Evolutionary conservation across 2,329 filamentous ascomycete genomes (phyloP).

Genomic region (Fusarium sp.): DNA sequence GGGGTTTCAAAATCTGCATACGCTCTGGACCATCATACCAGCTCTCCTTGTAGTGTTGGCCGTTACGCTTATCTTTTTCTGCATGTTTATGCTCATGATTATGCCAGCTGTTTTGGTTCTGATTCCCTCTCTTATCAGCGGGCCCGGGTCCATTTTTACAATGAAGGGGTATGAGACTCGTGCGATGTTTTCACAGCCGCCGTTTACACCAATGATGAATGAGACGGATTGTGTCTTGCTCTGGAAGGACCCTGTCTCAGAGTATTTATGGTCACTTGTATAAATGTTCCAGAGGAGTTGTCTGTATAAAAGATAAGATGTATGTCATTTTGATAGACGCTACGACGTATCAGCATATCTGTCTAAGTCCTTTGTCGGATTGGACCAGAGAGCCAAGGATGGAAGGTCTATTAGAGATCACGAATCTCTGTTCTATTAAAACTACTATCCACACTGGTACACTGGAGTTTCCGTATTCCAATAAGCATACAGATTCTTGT

Average conservation of each 20-base stretch:
- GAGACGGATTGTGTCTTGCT: neutral
- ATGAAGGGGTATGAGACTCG: neutral
- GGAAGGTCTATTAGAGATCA: too few species aligned
- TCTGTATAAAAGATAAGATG: neutral
- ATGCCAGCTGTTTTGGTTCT: neutral
- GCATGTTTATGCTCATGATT: neutral
- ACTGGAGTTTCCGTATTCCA: constrained; percentile 17
- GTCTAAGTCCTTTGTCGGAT: neutral
- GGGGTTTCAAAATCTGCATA: neutral
- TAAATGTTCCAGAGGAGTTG: neutral
- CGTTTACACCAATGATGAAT: neutral
- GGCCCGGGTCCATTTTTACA: neutral
- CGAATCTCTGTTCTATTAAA: accelerated
- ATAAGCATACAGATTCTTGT: constrained; percentile 18
- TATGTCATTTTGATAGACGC: neutral
- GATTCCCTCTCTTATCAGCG: neutral
- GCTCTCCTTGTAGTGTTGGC: accelerated
- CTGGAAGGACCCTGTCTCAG: constrained; percentile 16
- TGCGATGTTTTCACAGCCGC: neutral
- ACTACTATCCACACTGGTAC: constrained; percentile 1
- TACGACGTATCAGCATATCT: neutral
- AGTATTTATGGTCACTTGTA: constrained; percentile 21
- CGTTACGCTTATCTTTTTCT: neutral
- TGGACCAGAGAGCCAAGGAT: too few species aligned
- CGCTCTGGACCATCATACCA: neutral